These are phyloP conservation scores for Pichia sp. DNA, from an alignment of 1,139 yeast species.

Conservation along the genomic window DNA sequence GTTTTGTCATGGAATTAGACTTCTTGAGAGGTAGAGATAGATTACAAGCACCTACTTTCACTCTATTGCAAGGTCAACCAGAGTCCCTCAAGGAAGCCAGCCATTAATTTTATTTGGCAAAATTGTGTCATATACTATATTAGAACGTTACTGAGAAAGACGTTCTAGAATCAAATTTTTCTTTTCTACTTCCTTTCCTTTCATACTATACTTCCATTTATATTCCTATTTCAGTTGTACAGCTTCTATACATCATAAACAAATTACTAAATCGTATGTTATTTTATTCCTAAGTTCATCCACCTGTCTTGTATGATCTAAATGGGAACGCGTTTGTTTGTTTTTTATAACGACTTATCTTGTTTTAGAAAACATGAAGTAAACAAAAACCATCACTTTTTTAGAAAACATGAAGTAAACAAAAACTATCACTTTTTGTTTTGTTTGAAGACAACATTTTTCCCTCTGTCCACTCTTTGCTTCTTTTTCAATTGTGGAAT, in stretches of 20 bases:
- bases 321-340: too few relatives aligned
- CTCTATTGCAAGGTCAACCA: conserved; percentile 79
- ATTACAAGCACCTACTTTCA: conserved; percentile 79
- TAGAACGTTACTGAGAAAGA: neutral
- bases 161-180: neutral
- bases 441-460: conserved; percentile 27
- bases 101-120: neutral
- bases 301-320: too few relatives aligned
- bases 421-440: neutral
- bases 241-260: neutral
- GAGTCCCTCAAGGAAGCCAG: conserved; percentile 34
- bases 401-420: too few relatives aligned
- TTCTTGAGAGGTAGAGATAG: conserved; percentile 91
- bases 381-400: too few relatives aligned
- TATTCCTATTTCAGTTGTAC: neutral
- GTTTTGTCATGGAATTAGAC: conserved; percentile 89
- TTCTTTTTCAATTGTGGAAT: conserved; percentile 27
- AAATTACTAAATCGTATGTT: neutral
- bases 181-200: too few relatives aligned
- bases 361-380: too few relatives aligned
- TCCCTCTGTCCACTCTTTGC: conserved; percentile 26
- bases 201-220: neutral
- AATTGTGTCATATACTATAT: neutral
- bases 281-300: neutral
- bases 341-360: too few relatives aligned